Evolutionary conservation across 257 asterid genomes (phyloP).

Genomic region (Handroanthus guayacan): DNA sequence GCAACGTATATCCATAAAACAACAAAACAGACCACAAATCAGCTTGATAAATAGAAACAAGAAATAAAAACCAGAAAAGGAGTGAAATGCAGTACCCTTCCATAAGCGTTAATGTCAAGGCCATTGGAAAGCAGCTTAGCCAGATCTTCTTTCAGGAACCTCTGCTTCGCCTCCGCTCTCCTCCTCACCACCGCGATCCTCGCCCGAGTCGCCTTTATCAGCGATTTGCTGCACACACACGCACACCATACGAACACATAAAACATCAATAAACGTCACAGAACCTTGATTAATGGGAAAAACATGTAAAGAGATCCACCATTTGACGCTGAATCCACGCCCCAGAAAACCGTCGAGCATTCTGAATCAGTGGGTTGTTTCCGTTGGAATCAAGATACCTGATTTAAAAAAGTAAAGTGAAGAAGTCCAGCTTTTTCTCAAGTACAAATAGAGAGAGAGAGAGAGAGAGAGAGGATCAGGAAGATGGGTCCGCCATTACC

Average conservation of each 20-base stretch:
- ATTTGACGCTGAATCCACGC: slow-evolving; percentile 86
- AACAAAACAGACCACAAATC: slow-evolving; percentile 25
- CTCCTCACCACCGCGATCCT: slow-evolving; percentile 77
- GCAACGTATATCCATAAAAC: not conserved
- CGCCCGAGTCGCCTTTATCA: slow-evolving; percentile 65
- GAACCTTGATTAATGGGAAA: not conserved
- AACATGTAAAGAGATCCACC: slow-evolving; percentile 55
- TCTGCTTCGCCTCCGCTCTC: slow-evolving; percentile 94
- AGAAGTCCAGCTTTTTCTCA: not conserved
- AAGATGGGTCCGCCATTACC: slow-evolving; percentile 46
- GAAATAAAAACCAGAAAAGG: not conserved
- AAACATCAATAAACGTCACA: not conserved
- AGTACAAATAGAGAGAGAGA: slow-evolving; percentile 1
- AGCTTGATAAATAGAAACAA: not conserved
- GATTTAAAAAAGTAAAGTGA: slow-evolving; percentile 34
- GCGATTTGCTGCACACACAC: slow-evolving; percentile 66
- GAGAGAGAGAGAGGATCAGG: slow-evolving; percentile 36
- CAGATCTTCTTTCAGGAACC: slow-evolving; percentile 91
- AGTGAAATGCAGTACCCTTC: slow-evolving; percentile 62
- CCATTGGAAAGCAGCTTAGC: slow-evolving; percentile 87
- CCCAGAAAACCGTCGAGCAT: slow-evolving; percentile 93
- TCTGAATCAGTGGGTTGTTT: slow-evolving; percentile 36
- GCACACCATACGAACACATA: not conserved
- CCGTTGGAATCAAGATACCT: slow-evolving; percentile 37
- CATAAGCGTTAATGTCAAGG: slow-evolving; percentile 88